Evolutionary conservation across 331 rosid species (phyloP), one percentile per base, ranked within the genome.

Genomic region (Prunus yedoensis): DNA sequence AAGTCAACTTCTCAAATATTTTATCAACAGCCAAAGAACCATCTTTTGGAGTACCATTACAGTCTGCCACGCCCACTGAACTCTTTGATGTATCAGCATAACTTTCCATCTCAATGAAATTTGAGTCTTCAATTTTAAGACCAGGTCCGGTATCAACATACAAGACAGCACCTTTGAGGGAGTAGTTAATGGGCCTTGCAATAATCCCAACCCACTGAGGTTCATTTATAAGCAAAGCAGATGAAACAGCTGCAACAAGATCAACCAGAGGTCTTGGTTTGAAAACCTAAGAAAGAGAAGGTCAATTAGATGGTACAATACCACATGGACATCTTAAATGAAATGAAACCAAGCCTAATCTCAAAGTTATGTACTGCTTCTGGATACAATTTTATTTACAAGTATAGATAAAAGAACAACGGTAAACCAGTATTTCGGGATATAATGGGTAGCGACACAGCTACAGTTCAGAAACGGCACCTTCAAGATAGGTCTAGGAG

Each of bases 81-180:
- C 68, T 76, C 65, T 74, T 84, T 56, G 86, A 76, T 68, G 74
- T 58, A 77, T 80, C 86, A 57, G 56, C 76, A 85, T 61, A 81
- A 75, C 87, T 88, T 77, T 95, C 96, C 92, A 95, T 90, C 85
- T 95, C 99, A 88, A 95, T 82, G 70, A 85, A 72, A 56, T 78
- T 83, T 8, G 94, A 85, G 60, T 83, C 83, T 78, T 90, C 89
- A 78, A 95, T 90, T 85, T 72, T 85, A 75, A 95, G 91, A 74
- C 98, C 99, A 41, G 98, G 97, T 79, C 99, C 99, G 74, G 97
- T 95, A 86, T 95, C 94, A 54, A 95, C 85, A 78, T 89, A 89
- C 89, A 95, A 88, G 76, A 92, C 74, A 70, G 99, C 95, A 66
- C 87, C 97, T 78, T 91, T 91, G 66, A 95, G 97, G 77, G 96